Conservation (phyloP, 2,329 filamentous ascomycete species). For the Penicillium carneum region DNA sequence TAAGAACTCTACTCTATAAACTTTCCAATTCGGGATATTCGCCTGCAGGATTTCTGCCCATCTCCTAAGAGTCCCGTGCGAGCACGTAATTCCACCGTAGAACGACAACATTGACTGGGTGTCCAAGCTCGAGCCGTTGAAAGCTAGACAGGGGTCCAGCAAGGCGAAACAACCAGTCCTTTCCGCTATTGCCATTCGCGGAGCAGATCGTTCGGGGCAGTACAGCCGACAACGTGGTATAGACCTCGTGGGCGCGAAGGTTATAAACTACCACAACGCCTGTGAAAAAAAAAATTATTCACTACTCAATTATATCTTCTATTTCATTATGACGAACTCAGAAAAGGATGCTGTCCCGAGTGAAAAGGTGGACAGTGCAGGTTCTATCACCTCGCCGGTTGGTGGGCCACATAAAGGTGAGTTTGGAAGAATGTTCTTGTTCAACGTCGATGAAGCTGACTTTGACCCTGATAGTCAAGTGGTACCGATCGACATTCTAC, state of each 20-base stretch:
- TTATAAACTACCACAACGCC: neutral
- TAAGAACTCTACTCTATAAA: neutral
- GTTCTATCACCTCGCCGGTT: constrained; percentile 12
- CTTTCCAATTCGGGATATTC: neutral
- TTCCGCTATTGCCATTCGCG: constrained; percentile 27
- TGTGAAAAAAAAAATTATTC: neutral
- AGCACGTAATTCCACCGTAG: constrained; percentile 44
- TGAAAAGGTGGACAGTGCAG: constrained; percentile 30
- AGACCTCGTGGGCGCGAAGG: constrained; percentile 5
- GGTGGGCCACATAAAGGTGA: constrained; percentile 25
- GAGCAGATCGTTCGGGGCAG: constrained; percentile 1
- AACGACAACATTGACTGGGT: constrained; percentile 36
- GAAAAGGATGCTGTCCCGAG: constrained; percentile 29
- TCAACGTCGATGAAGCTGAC: neutral
- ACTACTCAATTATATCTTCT: neutral
- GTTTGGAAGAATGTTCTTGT: neutral
- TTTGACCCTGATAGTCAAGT: constrained; percentile 59
- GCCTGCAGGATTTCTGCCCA: constrained; percentile 5
- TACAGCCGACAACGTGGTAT: neutral
- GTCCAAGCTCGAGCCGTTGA: neutral
- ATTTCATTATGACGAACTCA: constrained; percentile 21
- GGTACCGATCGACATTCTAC: constrained; percentile 75
- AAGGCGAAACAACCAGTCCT: neutral
- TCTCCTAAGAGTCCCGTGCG: constrained; percentile 29
- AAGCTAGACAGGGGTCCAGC: constrained; percentile 3